These are phyloP conservation scores for Pyracantha coccinea DNA, from an alignment of 331 rosid genomes.

Conservation along the genomic window DNA sequence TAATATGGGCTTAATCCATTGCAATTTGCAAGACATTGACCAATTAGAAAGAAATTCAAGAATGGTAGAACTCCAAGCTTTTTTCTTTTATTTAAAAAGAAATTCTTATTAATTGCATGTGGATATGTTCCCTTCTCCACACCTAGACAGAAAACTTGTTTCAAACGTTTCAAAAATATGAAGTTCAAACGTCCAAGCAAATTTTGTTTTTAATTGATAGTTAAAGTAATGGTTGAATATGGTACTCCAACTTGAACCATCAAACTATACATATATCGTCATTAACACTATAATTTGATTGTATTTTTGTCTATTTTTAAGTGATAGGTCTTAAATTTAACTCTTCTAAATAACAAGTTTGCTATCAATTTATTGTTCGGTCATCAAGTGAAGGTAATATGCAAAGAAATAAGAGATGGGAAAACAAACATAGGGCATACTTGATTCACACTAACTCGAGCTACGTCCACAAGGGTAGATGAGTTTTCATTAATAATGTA, in stretches of 20 bases:
- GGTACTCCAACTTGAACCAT: neutral
- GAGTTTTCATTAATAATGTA: no score
- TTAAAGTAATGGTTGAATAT: neutral
- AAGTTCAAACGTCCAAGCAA: neutral
- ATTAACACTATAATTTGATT: no score
- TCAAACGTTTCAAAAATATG: neutral
- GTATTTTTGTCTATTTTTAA: no score
- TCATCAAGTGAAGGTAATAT: no score
- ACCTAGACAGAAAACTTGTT: neutral
- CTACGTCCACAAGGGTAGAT: no score
- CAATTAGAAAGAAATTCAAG: neutral
- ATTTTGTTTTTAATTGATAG: neutral
- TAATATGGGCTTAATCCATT: neutral
- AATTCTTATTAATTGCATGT: neutral
- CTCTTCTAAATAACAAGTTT: no score
- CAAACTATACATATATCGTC: neutral
- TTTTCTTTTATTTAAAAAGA: neutral
- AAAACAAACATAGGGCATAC: no score
- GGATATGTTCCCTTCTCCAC: neutral
- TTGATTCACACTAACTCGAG: no score
- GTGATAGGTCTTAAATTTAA: no score
- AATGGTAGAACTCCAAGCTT: neutral
- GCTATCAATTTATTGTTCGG: neutral
- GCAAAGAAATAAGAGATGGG: no score
- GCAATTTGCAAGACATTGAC: neutral